A percentile compares a stretch with the other conserved stretches of the same genome.
Conservation (phyloP, 257 asterid species). For the Solanum ossicruentum region DNA sequence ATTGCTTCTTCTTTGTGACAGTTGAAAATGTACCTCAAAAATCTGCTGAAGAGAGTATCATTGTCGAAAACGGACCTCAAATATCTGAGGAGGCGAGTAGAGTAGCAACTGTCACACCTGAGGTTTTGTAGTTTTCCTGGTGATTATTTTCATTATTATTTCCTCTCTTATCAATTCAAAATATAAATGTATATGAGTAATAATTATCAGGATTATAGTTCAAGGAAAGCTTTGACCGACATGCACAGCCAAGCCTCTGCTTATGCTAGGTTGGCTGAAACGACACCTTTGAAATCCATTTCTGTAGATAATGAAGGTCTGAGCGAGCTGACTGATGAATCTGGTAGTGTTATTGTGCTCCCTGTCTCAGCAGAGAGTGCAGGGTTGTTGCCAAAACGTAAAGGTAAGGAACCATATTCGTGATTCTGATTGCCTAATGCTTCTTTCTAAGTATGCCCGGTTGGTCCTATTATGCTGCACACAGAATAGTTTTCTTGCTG, state of each 20-base stretch:
- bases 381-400: slow-evolving; percentile 50
- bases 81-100: slow-evolving; percentile 18
- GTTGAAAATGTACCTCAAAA: slow-evolving; percentile 23
- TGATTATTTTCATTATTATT: not conserved
- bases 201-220: slow-evolving; percentile 32
- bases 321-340: slow-evolving; percentile 62
- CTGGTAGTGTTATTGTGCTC: slow-evolving; percentile 59
- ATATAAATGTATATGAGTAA: not conserved
- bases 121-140: slow-evolving; percentile 24
- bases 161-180: not conserved
- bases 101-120: slow-evolving; percentile 14
- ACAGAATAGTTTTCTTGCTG: not conserved
- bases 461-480: not conserved
- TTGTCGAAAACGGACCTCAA: slow-evolving; percentile 18
- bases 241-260: slow-evolving; percentile 56
- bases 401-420: slow-evolving; percentile 21
- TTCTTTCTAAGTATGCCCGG: not conserved
- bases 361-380: slow-evolving; percentile 88
- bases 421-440: not conserved
- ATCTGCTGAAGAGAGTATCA: slow-evolving; percentile 17
- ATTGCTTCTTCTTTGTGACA: not conserved
- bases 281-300: slow-evolving; percentile 16
- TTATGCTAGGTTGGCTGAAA: slow-evolving; percentile 46
- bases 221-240: slow-evolving; percentile 25
- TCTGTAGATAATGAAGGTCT: slow-evolving; percentile 38